Evolutionary conservation across 805 yeast genomes (phyloP), one percentile per base, ranked within the genome.

Genomic region (Cyberlindnera suaveolens): DNA sequence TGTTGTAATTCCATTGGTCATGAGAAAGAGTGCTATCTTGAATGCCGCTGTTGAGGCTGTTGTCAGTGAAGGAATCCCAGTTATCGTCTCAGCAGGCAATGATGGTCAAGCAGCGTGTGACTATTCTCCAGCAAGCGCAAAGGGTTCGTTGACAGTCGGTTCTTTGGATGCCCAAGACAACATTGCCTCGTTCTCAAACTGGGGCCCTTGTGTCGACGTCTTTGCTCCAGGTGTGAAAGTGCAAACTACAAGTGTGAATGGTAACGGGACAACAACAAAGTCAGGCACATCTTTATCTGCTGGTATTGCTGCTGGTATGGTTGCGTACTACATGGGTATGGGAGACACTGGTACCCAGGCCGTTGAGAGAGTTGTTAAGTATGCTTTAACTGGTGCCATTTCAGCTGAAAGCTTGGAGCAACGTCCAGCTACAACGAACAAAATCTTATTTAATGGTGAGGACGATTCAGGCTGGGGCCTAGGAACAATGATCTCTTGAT

Each of bases 101-200:
- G 67, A 63, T 31, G 64, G 62, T 33, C 53, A 50, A 15, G 64
- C 64, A 40, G 75, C 79, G 2, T 75, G 80, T 50, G 48, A 56
- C 5, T 64, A 55, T 38, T 71, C 77, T 17, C 80, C 80, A 3
- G 68, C 74, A 4, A 66, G 75, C 33, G 70, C 76, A 3, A 68
- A 64, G 6, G 71, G 71, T 31, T 85, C 87, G 0, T 74, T 88
- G 11, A 80, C 96, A 0, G 95, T 90, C 4, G 97, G 96, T 1
- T 91, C 96, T 3, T 77, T 87, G 38, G 90, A 89, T 56, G 91
- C 82, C 56, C 61, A 72, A n/a, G 58, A 87, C 54, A 56, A 70
- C 2, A 71, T 89, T 34, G 91, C 65, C 3, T 15, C 48, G 1
- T 61, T 61, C 36, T 57, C 62, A 23, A 74, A 75, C 57, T 71